Percentiles rank a stretch among this genome's conserved stretches.
These are phyloP conservation scores for Pseudoscleropodium purum DNA, from an alignment of 225 moss, liverwort and hornwort species.

Conservation along the genomic window DNA sequence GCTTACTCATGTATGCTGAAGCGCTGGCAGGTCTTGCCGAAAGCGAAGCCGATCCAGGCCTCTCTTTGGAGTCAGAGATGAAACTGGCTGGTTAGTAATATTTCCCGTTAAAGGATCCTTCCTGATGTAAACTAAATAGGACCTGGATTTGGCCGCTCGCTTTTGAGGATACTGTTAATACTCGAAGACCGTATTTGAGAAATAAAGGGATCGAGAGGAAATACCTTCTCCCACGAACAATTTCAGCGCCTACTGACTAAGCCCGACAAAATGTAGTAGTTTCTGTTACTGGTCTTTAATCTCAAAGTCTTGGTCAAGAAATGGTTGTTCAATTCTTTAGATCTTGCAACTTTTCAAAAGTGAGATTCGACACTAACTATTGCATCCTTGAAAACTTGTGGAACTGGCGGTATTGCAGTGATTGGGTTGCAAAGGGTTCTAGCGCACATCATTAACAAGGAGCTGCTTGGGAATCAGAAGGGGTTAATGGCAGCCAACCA, in stretches of 20 bases:
- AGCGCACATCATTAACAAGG: conserved; percentile 40
- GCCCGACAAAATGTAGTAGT: neutral
- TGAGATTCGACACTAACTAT: neutral
- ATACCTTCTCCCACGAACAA: neutral
- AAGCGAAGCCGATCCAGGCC: conserved; percentile 75
- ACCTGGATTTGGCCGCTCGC: neutral
- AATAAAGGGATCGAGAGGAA: neutral
- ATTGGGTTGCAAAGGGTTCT: conserved; percentile 71
- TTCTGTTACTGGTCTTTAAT: neutral
- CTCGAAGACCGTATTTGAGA: neutral
- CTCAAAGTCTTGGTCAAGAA: neutral
- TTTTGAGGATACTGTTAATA: neutral
- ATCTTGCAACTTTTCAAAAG: neutral
- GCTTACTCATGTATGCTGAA: conserved; percentile 60
- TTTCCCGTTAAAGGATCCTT: neutral
- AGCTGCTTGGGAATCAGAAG: conserved; percentile 35
- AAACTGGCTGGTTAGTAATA: conserved; percentile 47
- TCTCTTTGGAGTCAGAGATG: conserved; percentile 74
- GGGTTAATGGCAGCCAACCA: conserved; percentile 50
- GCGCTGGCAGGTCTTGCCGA: conserved; percentile 55
- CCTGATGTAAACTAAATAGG: neutral
- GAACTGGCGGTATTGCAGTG: conserved; percentile 41
- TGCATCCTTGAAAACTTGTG: neutral
- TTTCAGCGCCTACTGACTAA: neutral
- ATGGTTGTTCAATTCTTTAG: neutral